A percentile compares a stretch with the other conserved stretches of the same genome.
Conservation (phyloP, 257 asterid genomes). For the Rubia yunnanensis region DNA sequence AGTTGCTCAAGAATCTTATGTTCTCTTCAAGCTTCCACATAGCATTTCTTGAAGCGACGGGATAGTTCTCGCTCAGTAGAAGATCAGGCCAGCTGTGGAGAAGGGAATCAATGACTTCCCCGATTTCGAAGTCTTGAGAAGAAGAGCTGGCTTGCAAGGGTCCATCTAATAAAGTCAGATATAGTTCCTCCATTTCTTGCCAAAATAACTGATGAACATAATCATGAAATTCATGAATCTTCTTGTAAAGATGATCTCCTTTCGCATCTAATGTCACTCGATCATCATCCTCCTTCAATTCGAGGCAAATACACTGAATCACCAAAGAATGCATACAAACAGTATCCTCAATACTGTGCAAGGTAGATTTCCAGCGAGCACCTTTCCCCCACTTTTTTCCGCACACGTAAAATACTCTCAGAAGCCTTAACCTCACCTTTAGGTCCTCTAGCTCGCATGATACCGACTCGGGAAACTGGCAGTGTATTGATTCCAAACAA, state of each 20-base stretch:
- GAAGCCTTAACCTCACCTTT: not conserved
- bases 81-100: not conserved
- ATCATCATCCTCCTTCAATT: not conserved
- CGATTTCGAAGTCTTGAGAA: not conserved
- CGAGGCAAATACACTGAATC: not conserved
- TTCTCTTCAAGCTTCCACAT: not conserved
- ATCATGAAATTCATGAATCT: not conserved
- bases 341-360: not conserved
- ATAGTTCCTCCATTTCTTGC: not conserved
- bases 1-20: not conserved
- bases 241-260: not conserved
- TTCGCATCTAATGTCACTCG: not conserved
- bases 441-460: not conserved
- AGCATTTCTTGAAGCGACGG: not conserved
- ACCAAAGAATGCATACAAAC: not conserved
- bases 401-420: not conserved
- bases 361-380: not conserved
- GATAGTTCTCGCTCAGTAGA: not conserved
- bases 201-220: not conserved
- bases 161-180: not conserved
- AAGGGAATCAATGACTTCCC: not conserved
- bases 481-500: not conserved
- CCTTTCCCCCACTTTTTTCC: not conserved
- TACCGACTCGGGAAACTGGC: not conserved
- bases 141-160: not conserved